Percentiles rank a stretch among this genome's conserved stretches.
Conservation (phyloP, 2,329 filamentous ascomycete species). For the Leptographium galeiforme region DNA sequence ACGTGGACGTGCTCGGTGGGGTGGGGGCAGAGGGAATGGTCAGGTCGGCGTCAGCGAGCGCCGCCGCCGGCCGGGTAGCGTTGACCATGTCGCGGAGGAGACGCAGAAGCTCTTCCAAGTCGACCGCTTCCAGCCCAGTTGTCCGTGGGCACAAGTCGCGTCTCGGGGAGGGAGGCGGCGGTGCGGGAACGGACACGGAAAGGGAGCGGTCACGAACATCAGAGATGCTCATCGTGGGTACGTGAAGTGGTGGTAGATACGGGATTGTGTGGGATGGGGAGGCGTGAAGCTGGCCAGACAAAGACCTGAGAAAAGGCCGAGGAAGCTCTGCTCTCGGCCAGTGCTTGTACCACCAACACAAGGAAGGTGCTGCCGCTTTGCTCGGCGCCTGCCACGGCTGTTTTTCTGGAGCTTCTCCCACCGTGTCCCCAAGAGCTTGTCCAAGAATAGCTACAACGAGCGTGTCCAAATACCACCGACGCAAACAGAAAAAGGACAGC, state of each 20-base stretch:
- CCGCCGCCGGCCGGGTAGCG: background rate
- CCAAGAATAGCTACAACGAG: background rate
- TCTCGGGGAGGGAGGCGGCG: slow-evolving; percentile 6
- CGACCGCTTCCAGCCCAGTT: background rate
- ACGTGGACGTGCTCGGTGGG: background rate
- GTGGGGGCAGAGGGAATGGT: background rate
- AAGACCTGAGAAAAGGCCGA: background rate
- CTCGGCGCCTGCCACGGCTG: background rate
- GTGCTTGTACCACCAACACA: background rate
- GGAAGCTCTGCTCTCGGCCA: background rate
- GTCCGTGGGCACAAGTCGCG: background rate
- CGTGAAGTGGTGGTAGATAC: too few species aligned
- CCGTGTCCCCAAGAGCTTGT: background rate
- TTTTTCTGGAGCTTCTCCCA: background rate
- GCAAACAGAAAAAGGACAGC: background rate
- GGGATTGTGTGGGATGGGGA: background rate
- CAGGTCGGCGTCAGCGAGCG: background rate
- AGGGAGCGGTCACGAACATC: background rate
- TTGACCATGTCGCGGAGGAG: slow-evolving; percentile 3
- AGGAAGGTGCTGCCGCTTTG: background rate
- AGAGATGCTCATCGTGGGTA: background rate
- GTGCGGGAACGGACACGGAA: slow-evolving; percentile 6
- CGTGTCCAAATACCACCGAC: background rate
- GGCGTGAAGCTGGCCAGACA: background rate
- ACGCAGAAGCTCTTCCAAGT: slow-evolving; percentile 3